phyloP scores from a whole-genome alignment of 768 basidiomycete species.

The Leucosporidium creatinivorum region DNA sequence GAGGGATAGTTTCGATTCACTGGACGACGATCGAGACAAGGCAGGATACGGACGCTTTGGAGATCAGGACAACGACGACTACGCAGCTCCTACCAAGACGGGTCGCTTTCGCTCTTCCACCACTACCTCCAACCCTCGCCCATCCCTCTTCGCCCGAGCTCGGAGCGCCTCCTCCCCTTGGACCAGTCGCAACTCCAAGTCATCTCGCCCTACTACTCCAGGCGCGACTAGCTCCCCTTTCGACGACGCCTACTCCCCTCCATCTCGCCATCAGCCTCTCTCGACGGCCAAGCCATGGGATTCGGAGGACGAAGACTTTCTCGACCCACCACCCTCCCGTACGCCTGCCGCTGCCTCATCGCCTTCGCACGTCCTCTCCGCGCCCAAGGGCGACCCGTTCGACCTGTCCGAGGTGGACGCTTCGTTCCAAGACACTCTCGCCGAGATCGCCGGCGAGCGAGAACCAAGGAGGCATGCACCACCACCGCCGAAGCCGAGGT shows the following conservation, averaged over 20 bases:
- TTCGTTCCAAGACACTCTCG: too few relatives aligned
- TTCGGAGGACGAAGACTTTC: conserved; percentile 16
- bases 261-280: not conserved
- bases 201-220: not conserved
- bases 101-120: not conserved
- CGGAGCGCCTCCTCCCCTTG: not conserved
- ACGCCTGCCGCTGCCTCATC: not conserved
- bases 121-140: not conserved
- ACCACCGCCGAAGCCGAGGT: not conserved
- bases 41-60: not conserved
- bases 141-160: not conserved
- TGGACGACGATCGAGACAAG: conserved; percentile 1
- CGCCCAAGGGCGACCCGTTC: conserved; percentile 1
- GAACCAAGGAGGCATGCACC: not conserved
- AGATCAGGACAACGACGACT: not conserved
- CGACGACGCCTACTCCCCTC: not conserved
- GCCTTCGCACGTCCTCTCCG: too few relatives aligned
- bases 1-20: not conserved
- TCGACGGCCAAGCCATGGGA: conserved; percentile 27
- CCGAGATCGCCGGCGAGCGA: too few relatives aligned
- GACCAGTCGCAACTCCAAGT: not conserved
- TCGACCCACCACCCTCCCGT: not conserved
- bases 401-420: conserved; percentile 27
- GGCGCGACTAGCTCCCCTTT: too few relatives aligned
- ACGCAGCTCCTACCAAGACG: not conserved